These are phyloP conservation scores for Penicillium verrucosum DNA, from an alignment of 2,329 filamentous ascomycete species.

Conservation along the genomic window DNA sequence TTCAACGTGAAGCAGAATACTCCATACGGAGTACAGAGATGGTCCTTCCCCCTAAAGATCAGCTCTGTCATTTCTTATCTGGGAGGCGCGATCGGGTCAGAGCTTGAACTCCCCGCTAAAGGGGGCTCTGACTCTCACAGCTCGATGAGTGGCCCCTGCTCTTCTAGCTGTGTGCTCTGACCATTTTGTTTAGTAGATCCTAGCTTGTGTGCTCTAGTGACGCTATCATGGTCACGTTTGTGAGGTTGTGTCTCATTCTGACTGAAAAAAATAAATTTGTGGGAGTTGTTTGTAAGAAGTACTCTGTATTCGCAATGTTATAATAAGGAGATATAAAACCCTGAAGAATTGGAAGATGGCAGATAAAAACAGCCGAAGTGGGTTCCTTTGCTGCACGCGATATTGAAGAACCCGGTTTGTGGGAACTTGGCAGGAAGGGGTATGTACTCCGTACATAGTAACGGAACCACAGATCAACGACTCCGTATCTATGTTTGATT, in stretches of 20 bases:
- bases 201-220: conserved; percentile 4
- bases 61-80: conserved; percentile 16
- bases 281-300: neutral
- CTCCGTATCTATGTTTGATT: neutral
- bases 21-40: neutral
- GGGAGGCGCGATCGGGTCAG: conserved; percentile 9
- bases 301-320: neutral
- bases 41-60: conserved; percentile 6
- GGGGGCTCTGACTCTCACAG: conserved; percentile 9
- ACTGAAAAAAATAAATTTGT: neutral
- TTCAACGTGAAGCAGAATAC: neutral
- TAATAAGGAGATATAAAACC: neutral
- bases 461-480: neutral
- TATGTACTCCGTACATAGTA: neutral
- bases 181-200: conserved; percentile 10
- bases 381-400: conserved; percentile 6
- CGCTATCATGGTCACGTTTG: conserved; percentile 1
- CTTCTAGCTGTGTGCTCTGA: neutral
- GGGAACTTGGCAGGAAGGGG: neutral
- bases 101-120: conserved; percentile 13
- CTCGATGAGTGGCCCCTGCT: conserved; percentile 18
- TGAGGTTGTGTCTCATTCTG: neutral
- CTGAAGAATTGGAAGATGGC: neutral
- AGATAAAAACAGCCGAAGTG: neutral
- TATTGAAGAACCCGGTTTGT: neutral